Base-by-base conservation (phyloP, 352 stramenopile genomes). In the Elongisporangium prolatum region DNA sequence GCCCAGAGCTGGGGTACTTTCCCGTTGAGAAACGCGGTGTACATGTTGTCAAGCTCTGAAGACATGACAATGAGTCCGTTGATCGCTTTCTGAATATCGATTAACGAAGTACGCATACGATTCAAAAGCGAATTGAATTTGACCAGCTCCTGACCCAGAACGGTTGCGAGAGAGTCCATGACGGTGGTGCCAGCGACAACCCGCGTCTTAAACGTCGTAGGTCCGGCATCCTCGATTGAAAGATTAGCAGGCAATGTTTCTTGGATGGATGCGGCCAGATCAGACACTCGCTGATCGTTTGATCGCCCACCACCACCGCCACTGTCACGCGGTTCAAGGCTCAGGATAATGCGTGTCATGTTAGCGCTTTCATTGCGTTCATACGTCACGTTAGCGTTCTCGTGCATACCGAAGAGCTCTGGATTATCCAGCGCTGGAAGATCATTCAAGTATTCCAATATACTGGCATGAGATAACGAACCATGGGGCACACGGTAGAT, bases 381-480 rank as follows among this genome's bases (percentile, higher is more conserved):
- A 68, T 96, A 98, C 9, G 91, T 97, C 21, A 94, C 84, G 67
- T 98, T 97, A 24, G 95, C 95, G 62, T 98, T 98, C 67, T 97
- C 89, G 69, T 98, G 93, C 94, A 98, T 98, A 10, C 95, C 95
- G 67, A 98, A 98, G 24, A 98, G 86, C 71, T 98, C 92, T 0
- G 95, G 93, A 54, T 93, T 89, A 58, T 98, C 94, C 6, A 95
- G 79, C 4, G 66, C 66, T 9, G 95, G 95, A 1, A 98, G 71
- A 17, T 68, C 50, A 21, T 80, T 61, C 20, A 98, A 75, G 64
- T 98, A 98, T 24, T 71, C 57, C 47, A 95, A 74, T 11, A 97
- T 65, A 28, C 67, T 72, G 9, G 57, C 16, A 24, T 91, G 77
- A 5, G 65, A 61, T 48, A 87, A 61, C 28, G 71, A 62, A 1